Base-by-base conservation (phyloP, 768 basidiomycete genomes). In the Xanthoconium purpureum region DNA sequence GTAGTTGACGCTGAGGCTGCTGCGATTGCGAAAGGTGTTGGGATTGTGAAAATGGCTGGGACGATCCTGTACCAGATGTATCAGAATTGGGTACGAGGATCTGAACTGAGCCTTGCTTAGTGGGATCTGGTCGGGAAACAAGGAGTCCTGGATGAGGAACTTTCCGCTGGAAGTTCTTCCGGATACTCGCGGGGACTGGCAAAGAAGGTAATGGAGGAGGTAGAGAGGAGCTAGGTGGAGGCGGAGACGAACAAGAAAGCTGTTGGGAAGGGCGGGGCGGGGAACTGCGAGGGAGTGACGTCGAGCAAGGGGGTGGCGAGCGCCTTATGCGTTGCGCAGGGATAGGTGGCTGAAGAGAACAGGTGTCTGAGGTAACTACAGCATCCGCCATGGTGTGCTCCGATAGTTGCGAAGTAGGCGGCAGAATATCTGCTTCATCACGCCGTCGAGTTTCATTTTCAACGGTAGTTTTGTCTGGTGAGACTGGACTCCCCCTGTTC, bases 31-130 rank as follows among this genome's bases (percentile, higher is more conserved):
- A 58, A 30, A 52, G 56, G 20, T 29, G 43, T 32, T 66, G 70
- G 5, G 64, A 62, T 39, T 74, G 73, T 13, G 68, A 66, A 35
- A 68, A 65, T 61, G 62, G 36, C 18, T 63, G 68, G 50, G 75
- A 75, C 3, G 73, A 75, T 33, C 69, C 69, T 11, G 69, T 66
- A 35, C 64, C 71, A 2, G 81, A 84, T 2, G 77, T 75, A 59
- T 85, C 83, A 11, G 83, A 83, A 62, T 83, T 80, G 5, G 83
- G 82, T 9, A 76, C 83, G 24, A 84, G 66, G n/a, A 84, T 73
- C 17, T 72, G 74, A 32, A 66, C 73, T 6, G 76, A 71, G 24
- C 74, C 78, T 50, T 68, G 60, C 36, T 66, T 66, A 42, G 62
- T 58, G 57, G 48, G 49, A 55, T 66, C 65, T 37, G 74, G 65